Evolutionary conservation across 2,329 filamentous ascomycete genomes (phyloP).

Genomic region (Ceratocystis albifundus): DNA sequence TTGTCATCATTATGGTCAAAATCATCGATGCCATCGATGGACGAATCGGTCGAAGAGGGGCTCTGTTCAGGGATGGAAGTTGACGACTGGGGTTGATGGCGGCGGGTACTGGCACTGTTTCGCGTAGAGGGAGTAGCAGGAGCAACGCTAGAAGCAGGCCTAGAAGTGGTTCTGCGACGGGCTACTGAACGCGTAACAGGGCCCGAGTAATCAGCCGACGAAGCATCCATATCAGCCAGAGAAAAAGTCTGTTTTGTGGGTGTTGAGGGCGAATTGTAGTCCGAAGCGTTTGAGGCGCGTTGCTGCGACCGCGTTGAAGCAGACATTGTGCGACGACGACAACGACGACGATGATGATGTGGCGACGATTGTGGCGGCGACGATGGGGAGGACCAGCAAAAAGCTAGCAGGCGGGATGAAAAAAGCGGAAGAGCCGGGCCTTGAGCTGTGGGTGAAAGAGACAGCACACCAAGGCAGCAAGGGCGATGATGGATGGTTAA

Average conservation of each 20-base stretch:
- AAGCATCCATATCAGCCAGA: not conserved
- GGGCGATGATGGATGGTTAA: not conserved
- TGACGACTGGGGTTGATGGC: not conserved
- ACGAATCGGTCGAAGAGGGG: conserved; percentile 17
- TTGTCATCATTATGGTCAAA: conserved; percentile 16
- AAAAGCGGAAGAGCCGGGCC: conserved; percentile 22
- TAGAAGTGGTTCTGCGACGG: conserved; percentile 32
- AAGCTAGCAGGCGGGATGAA: conserved; percentile 14
- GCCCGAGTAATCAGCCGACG: conserved; percentile 43
- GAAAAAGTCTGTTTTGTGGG: conserved; percentile 18
- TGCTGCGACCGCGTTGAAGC: conserved; percentile 18
- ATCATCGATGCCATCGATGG: conserved; percentile 18
- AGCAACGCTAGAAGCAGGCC: conserved; percentile 14
- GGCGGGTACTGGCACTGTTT: conserved; percentile 8
- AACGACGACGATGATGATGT: not conserved
- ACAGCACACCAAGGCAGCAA: conserved; percentile 14
- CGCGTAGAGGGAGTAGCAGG: not conserved
- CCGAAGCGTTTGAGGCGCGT: conserved; percentile 13
- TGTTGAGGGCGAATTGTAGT: conserved; percentile 12
- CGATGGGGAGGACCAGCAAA: conserved; percentile 1
- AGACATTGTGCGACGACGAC: conserved; percentile 16
- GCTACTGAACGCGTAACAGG: conserved; percentile 67
- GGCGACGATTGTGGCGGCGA: not conserved
- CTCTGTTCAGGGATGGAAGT: conserved; percentile 12
- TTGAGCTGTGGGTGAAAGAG: conserved; percentile 5